Evolutionary conservation across 331 rosid species (phyloP), one percentile per base, ranked within the genome.

Genomic region (Prunus yedoensis): DNA sequence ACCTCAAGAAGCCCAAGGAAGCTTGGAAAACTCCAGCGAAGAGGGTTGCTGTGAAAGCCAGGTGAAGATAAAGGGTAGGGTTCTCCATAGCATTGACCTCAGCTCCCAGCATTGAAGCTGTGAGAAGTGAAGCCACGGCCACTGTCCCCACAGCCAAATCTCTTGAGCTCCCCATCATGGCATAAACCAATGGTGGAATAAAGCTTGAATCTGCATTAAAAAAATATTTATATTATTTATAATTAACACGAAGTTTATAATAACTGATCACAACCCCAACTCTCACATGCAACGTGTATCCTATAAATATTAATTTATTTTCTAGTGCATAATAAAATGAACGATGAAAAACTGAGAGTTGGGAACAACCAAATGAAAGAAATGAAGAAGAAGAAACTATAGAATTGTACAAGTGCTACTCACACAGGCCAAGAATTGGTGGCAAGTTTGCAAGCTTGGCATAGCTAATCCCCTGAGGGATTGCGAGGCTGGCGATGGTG

Each of bases 61-160:
- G 96, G 66, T 94, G 97, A 58, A 94, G 92, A 73, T 68, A 94
- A 63, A 94, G 99, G 35, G 73, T 78, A 1, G 97, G 99, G 3
- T 92, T 83, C 25, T 90, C 73, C 3, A 10, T 73, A 0, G 91
- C 81, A 80, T 82, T 82, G 75, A 90, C 92, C 53, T 74, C 97
- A 9, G 28, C 62, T 1, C 89, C 79, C 80, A 94, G 80, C 97
- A 92, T 92, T 0, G 99, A 88, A 61, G 87, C 92, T 69, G 87
- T 82, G 8, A 94, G 85, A 61, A 94, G 96, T 9, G 99, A 94
- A 54, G 95, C 97, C 67, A 94, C 97, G 0, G 99, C 99, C 83
- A 92, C 99, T 0, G 99, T 94, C 3, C 99, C 99, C 53, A 94
- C 99, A 0, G 99, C 99, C 85, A 94, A 83, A 66, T 94, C 99